Evolutionary conservation across 1,284 basidiomycete genomes (phyloP).

Genomic region (Microbotryum scabiosae): DNA sequence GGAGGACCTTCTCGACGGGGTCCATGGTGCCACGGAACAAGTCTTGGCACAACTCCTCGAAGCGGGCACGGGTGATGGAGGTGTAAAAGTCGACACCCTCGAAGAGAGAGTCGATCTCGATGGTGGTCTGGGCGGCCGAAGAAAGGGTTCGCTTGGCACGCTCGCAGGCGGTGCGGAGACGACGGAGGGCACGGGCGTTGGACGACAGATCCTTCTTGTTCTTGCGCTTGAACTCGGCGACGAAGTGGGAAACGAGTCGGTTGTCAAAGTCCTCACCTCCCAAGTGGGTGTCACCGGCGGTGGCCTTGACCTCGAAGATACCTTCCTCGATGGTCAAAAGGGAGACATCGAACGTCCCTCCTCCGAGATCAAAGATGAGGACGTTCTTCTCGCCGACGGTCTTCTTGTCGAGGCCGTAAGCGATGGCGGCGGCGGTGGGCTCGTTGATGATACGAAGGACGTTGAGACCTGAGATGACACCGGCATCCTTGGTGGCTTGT

Average conservation of each 20-base stretch:
- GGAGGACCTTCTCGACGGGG: slow-evolving; percentile 96
- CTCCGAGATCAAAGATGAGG: slow-evolving; percentile 95
- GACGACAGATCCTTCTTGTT: slow-evolving; percentile 92
- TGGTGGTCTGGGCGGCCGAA: slow-evolving; percentile 90
- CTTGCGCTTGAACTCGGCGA: slow-evolving; percentile 98
- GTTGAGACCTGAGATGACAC: slow-evolving; percentile 79
- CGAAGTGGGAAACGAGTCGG: slow-evolving; percentile 91
- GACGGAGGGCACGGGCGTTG: slow-evolving; percentile 92
- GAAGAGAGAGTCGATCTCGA: slow-evolving; percentile 93
- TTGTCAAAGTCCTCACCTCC: slow-evolving; percentile 99
- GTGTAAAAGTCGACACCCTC: slow-evolving; percentile 99
- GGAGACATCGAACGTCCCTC: slow-evolving; percentile 98
- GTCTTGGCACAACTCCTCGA: slow-evolving; percentile 96
- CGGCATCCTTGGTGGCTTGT: slow-evolving; percentile 91
- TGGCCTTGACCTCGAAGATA: slow-evolving; percentile 98
- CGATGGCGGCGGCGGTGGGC: slow-evolving; percentile 88
- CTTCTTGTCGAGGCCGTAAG: slow-evolving; percentile 84
- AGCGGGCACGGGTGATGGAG: slow-evolving; percentile 93
- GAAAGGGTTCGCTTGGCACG: slow-evolving; percentile 98
- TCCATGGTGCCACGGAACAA: slow-evolving; percentile 95
- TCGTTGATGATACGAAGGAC: slow-evolving; percentile 96
- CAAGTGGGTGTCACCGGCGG: slow-evolving; percentile 96
- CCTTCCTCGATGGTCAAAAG: slow-evolving; percentile 96
- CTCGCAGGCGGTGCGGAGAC: slow-evolving; percentile 95
- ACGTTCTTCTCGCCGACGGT: slow-evolving; percentile 80